These are phyloP conservation scores for Yamadazyma nakazawae DNA, from an alignment of 805 yeast genomes.

Conservation along the genomic window DNA sequence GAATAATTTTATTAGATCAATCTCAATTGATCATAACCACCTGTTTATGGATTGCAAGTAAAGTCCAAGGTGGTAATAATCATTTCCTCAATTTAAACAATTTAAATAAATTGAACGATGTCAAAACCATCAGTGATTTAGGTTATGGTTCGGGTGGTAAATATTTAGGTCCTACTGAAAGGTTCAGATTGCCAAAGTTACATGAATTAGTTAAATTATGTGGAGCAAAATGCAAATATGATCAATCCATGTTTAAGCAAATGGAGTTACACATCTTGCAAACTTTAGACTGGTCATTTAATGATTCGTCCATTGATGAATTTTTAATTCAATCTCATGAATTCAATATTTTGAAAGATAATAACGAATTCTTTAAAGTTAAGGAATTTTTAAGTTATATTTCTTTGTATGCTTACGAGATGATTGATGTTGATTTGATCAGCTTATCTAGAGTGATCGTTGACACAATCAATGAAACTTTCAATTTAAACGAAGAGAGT, in stretches of 20 bases:
- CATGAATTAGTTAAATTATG: slow-evolving; percentile 70
- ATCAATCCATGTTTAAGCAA: slow-evolving; percentile 49
- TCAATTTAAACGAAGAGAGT: slow-evolving; percentile 20
- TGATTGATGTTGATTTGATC: slow-evolving; percentile 33
- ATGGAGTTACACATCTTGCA: slow-evolving; percentile 51
- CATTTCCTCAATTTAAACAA: slow-evolving; percentile 52
- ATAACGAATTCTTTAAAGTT: slow-evolving; percentile 39
- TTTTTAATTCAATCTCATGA: slow-evolving; percentile 33
- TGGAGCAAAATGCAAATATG: slow-evolving; percentile 56
- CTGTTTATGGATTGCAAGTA: slow-evolving; percentile 89
- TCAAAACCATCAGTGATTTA: slow-evolving; percentile 34
- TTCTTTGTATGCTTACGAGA: slow-evolving; percentile 45
- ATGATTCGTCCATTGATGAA: slow-evolving; percentile 53
- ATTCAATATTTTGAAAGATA: slow-evolving; percentile 22
- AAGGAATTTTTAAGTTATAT: slow-evolving; percentile 51
- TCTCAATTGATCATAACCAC: slow-evolving; percentile 89
- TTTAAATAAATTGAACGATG: slow-evolving; percentile 18
- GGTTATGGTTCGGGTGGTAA: slow-evolving; percentile 55
- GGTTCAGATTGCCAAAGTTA: slow-evolving; percentile 72
- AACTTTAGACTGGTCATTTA: slow-evolving; percentile 61
- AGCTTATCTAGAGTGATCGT: slow-evolving; percentile 30
- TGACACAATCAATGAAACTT: slow-evolving; percentile 31
- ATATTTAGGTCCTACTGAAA: slow-evolving; percentile 65
- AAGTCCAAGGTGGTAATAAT: slow-evolving; percentile 72
- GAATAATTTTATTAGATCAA: slow-evolving; percentile 82